A percentile compares a stretch with the other conserved stretches of the same genome.
phyloP scores from a whole-genome alignment of 2,329 filamentous ascomycete species.

The Metarhizium anisopliae region DNA sequence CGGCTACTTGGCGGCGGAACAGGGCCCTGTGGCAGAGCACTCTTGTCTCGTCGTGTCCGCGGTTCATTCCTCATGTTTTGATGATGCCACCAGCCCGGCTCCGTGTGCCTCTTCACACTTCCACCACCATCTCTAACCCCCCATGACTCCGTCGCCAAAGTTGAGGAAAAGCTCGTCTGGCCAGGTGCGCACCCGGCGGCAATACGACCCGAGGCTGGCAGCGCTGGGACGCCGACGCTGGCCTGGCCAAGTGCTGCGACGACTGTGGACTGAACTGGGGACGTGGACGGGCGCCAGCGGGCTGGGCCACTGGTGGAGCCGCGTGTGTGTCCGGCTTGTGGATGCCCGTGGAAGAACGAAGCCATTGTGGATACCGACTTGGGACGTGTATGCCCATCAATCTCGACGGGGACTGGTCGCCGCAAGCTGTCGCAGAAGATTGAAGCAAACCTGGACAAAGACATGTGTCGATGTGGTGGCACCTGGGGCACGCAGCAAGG shows the following conservation, averaged over 20 bases:
- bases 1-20: no score
- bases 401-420: background rate
- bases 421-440: background rate
- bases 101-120: no score
- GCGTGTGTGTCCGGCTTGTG: background rate
- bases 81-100: background rate
- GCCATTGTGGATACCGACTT: background rate
- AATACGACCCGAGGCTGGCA: background rate
- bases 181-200: background rate
- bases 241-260: background rate
- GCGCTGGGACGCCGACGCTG: background rate
- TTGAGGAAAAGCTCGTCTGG: background rate
- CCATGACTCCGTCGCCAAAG: no score
- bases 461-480: background rate
- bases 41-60: no score
- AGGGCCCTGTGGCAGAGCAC: no score
- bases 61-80: background rate
- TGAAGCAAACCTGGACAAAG: background rate
- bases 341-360: background rate
- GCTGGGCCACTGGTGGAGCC: conserved; percentile 5
- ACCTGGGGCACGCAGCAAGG: background rate
- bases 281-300: conserved; percentile 1
- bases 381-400: background rate
- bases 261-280: background rate
- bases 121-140: no score